Base-by-base conservation (phyloP, 2,329 filamentous ascomycete genomes). In the Tolypocladium amazonense region DNA sequence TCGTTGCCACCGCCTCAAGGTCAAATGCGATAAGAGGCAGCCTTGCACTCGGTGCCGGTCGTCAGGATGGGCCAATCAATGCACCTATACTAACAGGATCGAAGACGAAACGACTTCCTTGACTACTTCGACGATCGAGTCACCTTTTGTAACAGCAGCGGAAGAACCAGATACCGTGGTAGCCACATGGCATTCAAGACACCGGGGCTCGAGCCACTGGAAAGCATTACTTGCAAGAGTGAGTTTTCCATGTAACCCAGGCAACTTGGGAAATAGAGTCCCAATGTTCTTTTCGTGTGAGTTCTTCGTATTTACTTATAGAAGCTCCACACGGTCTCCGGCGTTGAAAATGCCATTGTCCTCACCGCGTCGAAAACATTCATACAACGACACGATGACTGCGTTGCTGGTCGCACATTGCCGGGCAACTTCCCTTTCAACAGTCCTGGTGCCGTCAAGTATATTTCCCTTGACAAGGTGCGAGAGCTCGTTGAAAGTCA, bases 371-470 rank as follows among this genome's bases (percentile, higher is more conserved):
- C 57, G 6, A 41, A 41, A 15, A n/a, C 38, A 4, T 38, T 23
- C 38, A 25, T 35, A 18, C 50, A 43, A 18, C 18, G 39, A 30
- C 47, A 61, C 41, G 23, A 57, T 35, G 50, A 58, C 7, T 55
- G 47, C 33, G 23, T 23, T 38, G n/a, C 30, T 27, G 55, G 50
- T 23, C 38, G 41, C 35, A n/a, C 53, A 33, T 45, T 62, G 15
- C 59, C 61, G 3, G 57, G 53, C 39, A 62, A 62, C 56, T 62
- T 58, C 20, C 62, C 62, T 15, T 63, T 63, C 56, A 57, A 56
- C 39, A 63, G 60, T 37, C 58, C 33, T 18, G 56, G 57, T 4
- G 60, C 62, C 2, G 38, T 23, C 25, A 52, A 52, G n/a, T 63
- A 56, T 52, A 9, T 47, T 8, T 55, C 30, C 4, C 38, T 56